phyloP scores from a whole-genome alignment of 1,139 yeast genomes.

The Hyphopichia burtonii region DNA sequence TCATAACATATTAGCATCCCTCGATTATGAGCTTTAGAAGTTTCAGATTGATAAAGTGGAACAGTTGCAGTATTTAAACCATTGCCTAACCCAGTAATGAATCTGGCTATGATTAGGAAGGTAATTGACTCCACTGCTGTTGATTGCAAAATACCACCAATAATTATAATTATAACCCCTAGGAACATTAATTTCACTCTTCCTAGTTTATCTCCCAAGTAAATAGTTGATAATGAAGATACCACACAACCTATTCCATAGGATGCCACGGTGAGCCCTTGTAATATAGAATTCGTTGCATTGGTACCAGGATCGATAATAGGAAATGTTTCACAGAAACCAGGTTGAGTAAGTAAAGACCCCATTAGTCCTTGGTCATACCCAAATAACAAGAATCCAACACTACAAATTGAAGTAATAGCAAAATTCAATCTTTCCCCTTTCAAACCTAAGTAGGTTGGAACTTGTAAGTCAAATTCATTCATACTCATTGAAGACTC shows the following conservation, averaged over 20 bases:
- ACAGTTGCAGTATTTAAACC: conserved; percentile 25
- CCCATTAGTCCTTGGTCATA: conserved; percentile 79
- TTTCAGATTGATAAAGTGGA: conserved; percentile 27
- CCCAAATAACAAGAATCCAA: conserved; percentile 50
- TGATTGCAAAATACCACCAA: conserved; percentile 26
- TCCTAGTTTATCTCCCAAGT: conserved; percentile 24
- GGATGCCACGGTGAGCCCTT: conserved; percentile 23
- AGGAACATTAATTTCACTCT: conserved; percentile 20
- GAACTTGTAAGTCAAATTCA: too few species aligned
- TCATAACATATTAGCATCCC: conserved; percentile 29
- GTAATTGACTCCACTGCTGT: conserved; percentile 23
- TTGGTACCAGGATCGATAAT: conserved; percentile 21
- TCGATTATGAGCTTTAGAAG: conserved; percentile 23
- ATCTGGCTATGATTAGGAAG: conserved; percentile 29
- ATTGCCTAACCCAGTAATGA: conserved; percentile 38
- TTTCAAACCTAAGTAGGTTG: conserved; percentile 22
- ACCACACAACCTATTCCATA: conserved; percentile 26
- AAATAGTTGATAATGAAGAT: conserved; percentile 23
- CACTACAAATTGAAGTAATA: conserved; percentile 28
- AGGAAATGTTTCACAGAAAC: conserved; percentile 40
- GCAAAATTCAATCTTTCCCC: conserved; percentile 26
- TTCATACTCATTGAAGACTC: too few species aligned
- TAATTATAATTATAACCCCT: conserved; percentile 20
- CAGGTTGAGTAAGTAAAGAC: conserved; percentile 36
- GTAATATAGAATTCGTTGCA: conserved; percentile 16